These are phyloP conservation scores for Isoetes engelmannii DNA, from an alignment of 83 land plant genomes.

Conservation along the genomic window DNA sequence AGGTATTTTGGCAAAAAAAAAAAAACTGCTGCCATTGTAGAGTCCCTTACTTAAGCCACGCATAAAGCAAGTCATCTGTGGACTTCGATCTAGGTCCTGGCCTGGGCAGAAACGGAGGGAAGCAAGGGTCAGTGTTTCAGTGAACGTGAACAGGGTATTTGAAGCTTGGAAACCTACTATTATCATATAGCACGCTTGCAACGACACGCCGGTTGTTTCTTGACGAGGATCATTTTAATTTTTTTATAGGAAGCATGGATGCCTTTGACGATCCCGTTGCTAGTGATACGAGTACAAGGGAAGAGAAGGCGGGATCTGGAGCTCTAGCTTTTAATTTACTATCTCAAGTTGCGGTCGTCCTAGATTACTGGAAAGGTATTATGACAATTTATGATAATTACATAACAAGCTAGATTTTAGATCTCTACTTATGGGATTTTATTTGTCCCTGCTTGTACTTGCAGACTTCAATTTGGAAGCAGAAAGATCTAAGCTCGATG, in stretches of 20 bases:
- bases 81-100: no score
- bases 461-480: constrained; percentile 90
- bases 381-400: not conserved
- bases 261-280: constrained; percentile 10
- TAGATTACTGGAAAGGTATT: constrained; percentile 28
- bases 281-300: constrained; percentile 7
- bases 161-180: no score
- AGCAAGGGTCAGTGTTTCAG: no score
- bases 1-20: no score
- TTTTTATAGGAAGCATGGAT: not conserved
- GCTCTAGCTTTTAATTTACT: constrained; percentile 15
- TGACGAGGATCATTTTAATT: no score
- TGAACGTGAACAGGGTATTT: no score
- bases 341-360: constrained; percentile 18
- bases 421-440: not conserved
- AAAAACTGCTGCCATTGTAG: no score
- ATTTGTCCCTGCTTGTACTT: not conserved
- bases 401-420: not conserved
- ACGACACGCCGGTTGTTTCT: no score
- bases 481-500: constrained; percentile 76
- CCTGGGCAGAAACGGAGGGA: no score
- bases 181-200: no score
- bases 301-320: constrained; percentile 16
- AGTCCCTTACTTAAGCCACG: no score
- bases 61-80: no score